These are phyloP conservation scores for Candida saitoana DNA, from an alignment of 805 yeast species.

Conservation along the genomic window DNA sequence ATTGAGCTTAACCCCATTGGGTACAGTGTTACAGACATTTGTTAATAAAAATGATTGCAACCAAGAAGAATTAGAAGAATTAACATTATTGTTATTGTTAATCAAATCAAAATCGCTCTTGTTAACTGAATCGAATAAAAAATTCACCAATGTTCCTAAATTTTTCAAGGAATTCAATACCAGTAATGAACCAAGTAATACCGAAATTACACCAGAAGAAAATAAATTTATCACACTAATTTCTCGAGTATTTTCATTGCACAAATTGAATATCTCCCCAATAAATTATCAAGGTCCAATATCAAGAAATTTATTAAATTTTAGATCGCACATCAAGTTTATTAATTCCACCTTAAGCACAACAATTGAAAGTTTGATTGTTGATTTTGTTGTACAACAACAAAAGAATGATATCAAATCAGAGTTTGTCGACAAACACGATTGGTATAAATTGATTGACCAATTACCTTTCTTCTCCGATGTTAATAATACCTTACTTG, in stretches of 20 bases:
- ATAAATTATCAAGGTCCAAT: constrained; percentile 65
- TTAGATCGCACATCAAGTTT: constrained; percentile 60
- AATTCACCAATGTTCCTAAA: constrained; percentile 29
- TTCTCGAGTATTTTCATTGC: constrained; percentile 35
- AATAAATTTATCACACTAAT: constrained; percentile 24
- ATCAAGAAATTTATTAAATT: constrained; percentile 60
- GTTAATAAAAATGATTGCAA: constrained; percentile 13
- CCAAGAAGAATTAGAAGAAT: constrained; percentile 30
- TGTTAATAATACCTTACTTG: constrained; percentile 60
- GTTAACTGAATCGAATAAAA: constrained; percentile 33
- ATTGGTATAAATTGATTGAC: constrained; percentile 57
- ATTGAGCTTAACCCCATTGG: constrained; percentile 48
- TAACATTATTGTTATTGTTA: constrained; percentile 47
- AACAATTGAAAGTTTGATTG: constrained; percentile 47
- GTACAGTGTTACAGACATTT: constrained; percentile 41
- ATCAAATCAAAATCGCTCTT: constrained; percentile 34
- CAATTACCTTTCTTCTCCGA: constrained; percentile 58
- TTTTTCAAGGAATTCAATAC: constrained; percentile 22
- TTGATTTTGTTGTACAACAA: constrained; percentile 47
- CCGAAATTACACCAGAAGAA: constrained; percentile 35
- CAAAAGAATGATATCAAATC: constrained; percentile 47
- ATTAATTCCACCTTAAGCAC: constrained; percentile 49
- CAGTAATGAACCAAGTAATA: constrained; percentile 3
- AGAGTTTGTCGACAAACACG: constrained; percentile 32
- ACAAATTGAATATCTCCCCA: constrained; percentile 36